Percentiles rank a stretch among this genome's conserved stretches.
Conservation (phyloP, 31 red algal species). For the Odonthalia washingtoniensis region DNA sequence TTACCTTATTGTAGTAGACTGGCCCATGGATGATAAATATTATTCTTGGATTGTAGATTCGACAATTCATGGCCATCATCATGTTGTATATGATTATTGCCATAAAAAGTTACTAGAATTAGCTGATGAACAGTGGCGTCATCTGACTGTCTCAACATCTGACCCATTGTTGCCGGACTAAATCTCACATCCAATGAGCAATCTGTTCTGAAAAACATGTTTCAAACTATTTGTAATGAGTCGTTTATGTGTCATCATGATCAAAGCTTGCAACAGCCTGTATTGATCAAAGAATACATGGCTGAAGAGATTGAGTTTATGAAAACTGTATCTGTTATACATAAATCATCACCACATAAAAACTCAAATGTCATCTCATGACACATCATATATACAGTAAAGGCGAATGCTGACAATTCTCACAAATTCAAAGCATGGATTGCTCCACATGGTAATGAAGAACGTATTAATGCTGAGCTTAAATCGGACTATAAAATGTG, state of each 20-base stretch:
- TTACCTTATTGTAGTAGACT: not conserved
- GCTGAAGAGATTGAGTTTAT: slow-evolving; percentile 20
- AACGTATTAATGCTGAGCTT: not conserved
- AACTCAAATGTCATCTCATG: slow-evolving; percentile 34
- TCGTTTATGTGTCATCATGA: not conserved
- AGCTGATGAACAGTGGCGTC: not conserved
- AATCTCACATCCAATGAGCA: not conserved
- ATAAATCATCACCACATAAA: not conserved
- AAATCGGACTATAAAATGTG: not conserved
- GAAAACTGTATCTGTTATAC: not conserved
- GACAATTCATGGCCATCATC: not conserved
- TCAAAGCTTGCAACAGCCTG: not conserved
- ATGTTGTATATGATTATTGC: not conserved
- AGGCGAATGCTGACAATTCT: not conserved
- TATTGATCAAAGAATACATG: too few relatives aligned
- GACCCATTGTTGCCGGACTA: not conserved
- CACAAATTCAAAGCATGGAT: not conserved
- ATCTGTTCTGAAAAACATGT: not conserved
- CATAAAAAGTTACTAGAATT: not conserved
- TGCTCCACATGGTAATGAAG: slow-evolving; percentile 5
- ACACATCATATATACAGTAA: slow-evolving; percentile 24
- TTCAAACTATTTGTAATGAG: not conserved
- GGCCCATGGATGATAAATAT: not conserved
- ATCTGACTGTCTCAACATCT: not conserved
- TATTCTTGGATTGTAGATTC: not conserved